Evolutionary conservation across 768 basidiomycete genomes (phyloP), one percentile per base, ranked within the genome.

Genomic region (Suillus plorans): DNA sequence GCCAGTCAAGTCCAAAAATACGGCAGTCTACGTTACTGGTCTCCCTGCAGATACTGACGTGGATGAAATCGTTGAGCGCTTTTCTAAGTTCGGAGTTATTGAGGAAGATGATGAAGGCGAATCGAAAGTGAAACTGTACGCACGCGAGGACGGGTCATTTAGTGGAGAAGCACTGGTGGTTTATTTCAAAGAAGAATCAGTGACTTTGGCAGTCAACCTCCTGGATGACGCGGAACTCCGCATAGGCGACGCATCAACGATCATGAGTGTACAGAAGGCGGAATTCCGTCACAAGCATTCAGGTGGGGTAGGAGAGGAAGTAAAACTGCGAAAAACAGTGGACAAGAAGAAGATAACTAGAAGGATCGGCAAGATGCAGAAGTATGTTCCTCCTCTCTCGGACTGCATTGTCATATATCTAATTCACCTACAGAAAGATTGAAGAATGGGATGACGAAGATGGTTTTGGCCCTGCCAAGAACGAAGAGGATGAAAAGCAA

Each of bases 121-220:
- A 64, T 89, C 90, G n/a, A 94, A 96, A 73, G 85, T 99, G 74
- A 99, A 99, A 81, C 83, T 99, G 81, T 99, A 99, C 76, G 91
- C 92, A 55, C 87, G 86, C 64, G 94, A 93, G 6, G 86, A 92
- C 66, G 95, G 96, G 41, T 73, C 84, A 31, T 97, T 98, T 77
- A 97, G 86, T 69, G 97, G 97, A 45, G 97, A 99, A 69, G 97
- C 95, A 3, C 79, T 99, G 68, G 89, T 99, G 64, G 95, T 98
- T 41, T 99, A 92, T 77, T 97, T 98, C 83, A 97, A 97, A 76
- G 95, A 97, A 74, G 96, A 95, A 66, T 94, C 91, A n/a, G 97
- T 99, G 22, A 77, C 80, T 4, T 81, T 99, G 62, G 97, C 96
- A 10, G 72, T 92, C 66, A 90, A 83, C 69, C 81, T 99, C 61